Conservation (phyloP, 768 basidiomycete species). For the Boletus fagicola region DNA sequence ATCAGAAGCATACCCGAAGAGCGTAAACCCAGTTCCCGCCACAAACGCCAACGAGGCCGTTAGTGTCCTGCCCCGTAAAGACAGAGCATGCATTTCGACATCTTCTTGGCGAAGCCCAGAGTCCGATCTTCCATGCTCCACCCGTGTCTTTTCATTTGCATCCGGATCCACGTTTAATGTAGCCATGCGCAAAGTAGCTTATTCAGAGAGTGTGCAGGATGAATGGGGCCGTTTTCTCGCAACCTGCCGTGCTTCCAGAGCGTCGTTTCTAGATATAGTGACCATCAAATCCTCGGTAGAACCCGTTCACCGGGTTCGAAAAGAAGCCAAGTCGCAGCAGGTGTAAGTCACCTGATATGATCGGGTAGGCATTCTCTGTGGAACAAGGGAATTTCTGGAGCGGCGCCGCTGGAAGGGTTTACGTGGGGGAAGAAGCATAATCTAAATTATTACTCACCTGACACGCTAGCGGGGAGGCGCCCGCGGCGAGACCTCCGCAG, state of each 20-base stretch:
- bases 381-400: not conserved
- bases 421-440: conserved; percentile 1
- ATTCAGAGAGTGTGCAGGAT: not conserved
- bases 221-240: not conserved
- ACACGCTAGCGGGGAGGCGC: not conserved
- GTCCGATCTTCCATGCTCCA: not conserved
- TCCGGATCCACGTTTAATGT: not conserved
- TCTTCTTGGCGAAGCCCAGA: conserved; percentile 8
- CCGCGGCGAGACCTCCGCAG: not conserved
- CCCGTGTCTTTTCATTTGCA: conserved; percentile 11
- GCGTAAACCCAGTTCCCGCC: conserved; percentile 57
- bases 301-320: not conserved
- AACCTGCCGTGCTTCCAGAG: not conserved
- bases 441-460: conserved; percentile 10
- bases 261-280: conserved; percentile 5
- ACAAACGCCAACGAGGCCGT: conserved; percentile 54
- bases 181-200: conserved; percentile 6
- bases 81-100: conserved; percentile 8
- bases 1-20: conserved; percentile 49
- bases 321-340: not conserved
- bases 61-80: conserved; percentile 38
- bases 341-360: conserved; percentile 7
- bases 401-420: not conserved
- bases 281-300: conserved; percentile 8
- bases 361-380: not conserved